Percentiles rank a stretch among this genome's conserved stretches.
phyloP scores from a whole-genome alignment of 176 grass and related monocot species.

The Juncus effusus region DNA sequence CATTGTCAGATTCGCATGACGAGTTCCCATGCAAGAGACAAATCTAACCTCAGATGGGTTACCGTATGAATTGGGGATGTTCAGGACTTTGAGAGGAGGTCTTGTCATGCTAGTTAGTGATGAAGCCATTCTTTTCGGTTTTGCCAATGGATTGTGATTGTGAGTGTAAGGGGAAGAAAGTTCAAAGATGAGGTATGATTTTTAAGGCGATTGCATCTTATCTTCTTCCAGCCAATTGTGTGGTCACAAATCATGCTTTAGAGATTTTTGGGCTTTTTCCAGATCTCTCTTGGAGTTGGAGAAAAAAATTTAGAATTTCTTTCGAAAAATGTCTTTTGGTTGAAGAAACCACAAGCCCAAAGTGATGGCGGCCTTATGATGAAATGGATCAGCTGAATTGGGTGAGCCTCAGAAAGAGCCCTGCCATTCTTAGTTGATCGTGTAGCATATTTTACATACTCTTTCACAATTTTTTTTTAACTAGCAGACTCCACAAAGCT shows the following conservation, averaged over 20 bases:
- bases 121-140: slow-evolving; percentile 30
- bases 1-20: not conserved
- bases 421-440: no score
- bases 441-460: no score
- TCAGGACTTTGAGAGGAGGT: slow-evolving; percentile 22
- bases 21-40: slow-evolving; percentile 27
- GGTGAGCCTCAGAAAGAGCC: no score
- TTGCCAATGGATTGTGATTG: not conserved
- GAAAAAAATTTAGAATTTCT: not conserved
- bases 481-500: no score
- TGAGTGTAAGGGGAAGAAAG: slow-evolving; percentile 3
- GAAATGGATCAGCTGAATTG: no score
- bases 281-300: not conserved
- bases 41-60: slow-evolving; percentile 17
- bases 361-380: no score
- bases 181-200: slow-evolving; percentile 21
- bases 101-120: slow-evolving; percentile 27
- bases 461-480: no score
- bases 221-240: slow-evolving; percentile 34
- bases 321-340: not conserved
- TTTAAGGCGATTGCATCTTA: slow-evolving; percentile 45
- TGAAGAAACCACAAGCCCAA: no score
- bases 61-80: slow-evolving; percentile 5
- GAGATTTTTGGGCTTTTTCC: slow-evolving; percentile 12
- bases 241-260: slow-evolving; percentile 41